Percentiles rank a stretch among this genome's conserved stretches.
Conservation (phyloP, 2,329 filamentous ascomycete genomes). For the Xylaria hypoxylon region DNA sequence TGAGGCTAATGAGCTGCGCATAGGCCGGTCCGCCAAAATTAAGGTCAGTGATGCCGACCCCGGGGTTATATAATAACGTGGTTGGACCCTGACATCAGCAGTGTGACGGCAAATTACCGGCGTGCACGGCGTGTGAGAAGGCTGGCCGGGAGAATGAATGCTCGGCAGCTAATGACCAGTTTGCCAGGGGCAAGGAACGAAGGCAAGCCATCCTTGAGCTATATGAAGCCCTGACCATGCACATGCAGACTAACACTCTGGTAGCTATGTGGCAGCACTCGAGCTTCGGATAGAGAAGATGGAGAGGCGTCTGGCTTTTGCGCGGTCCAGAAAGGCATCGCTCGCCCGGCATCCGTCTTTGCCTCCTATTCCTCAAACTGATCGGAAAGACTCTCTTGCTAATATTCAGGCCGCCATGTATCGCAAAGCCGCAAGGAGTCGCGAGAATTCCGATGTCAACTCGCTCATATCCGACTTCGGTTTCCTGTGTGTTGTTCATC, state of each 20-base stretch:
- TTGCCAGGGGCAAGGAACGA: constrained; percentile 92
- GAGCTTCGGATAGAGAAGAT: constrained; percentile 91
- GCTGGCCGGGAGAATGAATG: constrained; percentile 88
- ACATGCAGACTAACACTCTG: constrained; percentile 14
- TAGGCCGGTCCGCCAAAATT: constrained; percentile 87
- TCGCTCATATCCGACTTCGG: constrained; percentile 94
- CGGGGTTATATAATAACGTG: neutral
- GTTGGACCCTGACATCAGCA: constrained; percentile 49
- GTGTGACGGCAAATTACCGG: constrained; percentile 96
- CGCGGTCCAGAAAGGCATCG: constrained; percentile 76
- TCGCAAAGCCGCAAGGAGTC: constrained; percentile 71
- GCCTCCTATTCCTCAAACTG: constrained; percentile 56
- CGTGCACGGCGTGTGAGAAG: constrained; percentile 94
- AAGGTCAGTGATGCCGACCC: constrained; percentile 65
- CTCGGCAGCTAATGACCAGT: constrained; percentile 94
- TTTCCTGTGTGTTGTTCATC: constrained; percentile 72
- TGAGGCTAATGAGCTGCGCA: constrained; percentile 48
- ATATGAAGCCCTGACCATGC: constrained; percentile 6
- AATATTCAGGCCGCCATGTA: constrained; percentile 72
- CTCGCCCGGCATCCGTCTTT: constrained; percentile 71
- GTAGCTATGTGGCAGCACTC: constrained; percentile 91
- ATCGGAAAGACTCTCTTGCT: constrained; percentile 73
- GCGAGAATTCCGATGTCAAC: constrained; percentile 88
- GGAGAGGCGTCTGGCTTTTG: constrained; percentile 79
- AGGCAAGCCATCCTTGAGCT: constrained; percentile 65